Base-by-base conservation (phyloP, 139 green algal species). In the Chlamydomonas incerta region DNA sequence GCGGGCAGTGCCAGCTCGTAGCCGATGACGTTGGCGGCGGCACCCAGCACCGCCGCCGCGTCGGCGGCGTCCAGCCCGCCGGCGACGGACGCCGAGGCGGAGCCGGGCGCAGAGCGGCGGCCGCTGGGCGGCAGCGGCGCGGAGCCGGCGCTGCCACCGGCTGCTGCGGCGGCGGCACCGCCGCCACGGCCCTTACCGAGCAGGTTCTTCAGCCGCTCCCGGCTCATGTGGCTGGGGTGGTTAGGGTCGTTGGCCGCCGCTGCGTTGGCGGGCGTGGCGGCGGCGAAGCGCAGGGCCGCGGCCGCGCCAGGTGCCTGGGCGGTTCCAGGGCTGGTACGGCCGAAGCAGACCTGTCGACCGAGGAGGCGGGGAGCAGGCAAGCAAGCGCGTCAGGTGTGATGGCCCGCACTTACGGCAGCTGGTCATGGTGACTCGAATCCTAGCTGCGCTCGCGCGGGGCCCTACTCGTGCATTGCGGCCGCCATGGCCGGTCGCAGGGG, bases 1-100 rank as follows among this genome's bases (percentile, higher is more conserved):
- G 46, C 18, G 20, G 79, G 79, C 46, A 85, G 79, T 10, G 68
- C 31, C 46, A 85, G 66, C 66, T 85, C 79, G n/a, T 50, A 26
- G 9, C 68, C 79, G 17, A 85, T 85, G 10, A 85, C 4, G 5
- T 68, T n/a, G 24, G 10, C 41, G 41, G 41, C 41, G 41, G 41
- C 41, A 8, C 41, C 41, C 41, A 50, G 41, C 41, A 50, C 41
- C 41, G 41, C 41, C 41, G 41, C 41, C 41, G 41, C 41, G 41
- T 50, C 41, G 41, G 41, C 41, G 41, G 6, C 41, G 41, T 50
- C 41, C 41, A 50, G 41, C 41, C 41, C 41, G 41, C 41, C 41
- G 6, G 41, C 41, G 41, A 50, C 41, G 6, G 41, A 50, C 6
- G 41, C 41, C 41, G 41, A 50, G 41, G 41, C 41, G 41, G 41